Evolutionary conservation across 139 green algal species (phyloP).

Genomic region (Zygnema cylindricum): DNA sequence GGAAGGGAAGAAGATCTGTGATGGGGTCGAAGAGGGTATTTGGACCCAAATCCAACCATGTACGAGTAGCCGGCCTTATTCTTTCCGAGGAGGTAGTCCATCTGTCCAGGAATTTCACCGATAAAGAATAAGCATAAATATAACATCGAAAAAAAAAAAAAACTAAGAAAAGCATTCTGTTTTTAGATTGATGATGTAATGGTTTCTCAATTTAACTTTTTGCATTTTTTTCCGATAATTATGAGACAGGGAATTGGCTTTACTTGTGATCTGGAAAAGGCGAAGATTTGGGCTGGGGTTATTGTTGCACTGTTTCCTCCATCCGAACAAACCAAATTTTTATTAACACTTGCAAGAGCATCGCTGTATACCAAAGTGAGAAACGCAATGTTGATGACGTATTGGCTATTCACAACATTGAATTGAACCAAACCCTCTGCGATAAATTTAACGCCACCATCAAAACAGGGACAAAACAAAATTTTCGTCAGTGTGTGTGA

Average conservation of each 20-base stretch:
- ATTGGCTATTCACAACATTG: constrained; percentile 42
- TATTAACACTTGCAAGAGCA: neutral
- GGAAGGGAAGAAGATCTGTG: constrained; percentile 48
- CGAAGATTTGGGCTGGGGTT: neutral
- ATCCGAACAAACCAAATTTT: neutral
- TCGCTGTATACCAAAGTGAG: constrained; percentile 31
- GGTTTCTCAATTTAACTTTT: neutral
- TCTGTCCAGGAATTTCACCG: constrained; percentile 4
- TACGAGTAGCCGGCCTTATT: constrained; percentile 44
- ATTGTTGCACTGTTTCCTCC: neutral
- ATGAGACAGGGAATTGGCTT: neutral
- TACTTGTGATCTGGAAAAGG: constrained; percentile 4
- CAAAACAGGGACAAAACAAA: no score
- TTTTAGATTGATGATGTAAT: neutral
- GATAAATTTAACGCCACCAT: no score
- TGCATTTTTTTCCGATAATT: no score
- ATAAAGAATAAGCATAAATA: neutral
- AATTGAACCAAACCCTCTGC: neutral
- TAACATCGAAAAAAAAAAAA: no score
- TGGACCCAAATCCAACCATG: constrained; percentile 55
- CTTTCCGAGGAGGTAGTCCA: constrained; percentile 49
- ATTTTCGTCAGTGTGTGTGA: no score
- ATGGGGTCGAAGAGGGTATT: constrained; percentile 48
- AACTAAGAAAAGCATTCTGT: neutral
- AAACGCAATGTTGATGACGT: constrained; percentile 20